These are phyloP conservation scores for Ananas comosus DNA, from an alignment of 176 grass and related monocot genomes.

Conservation along the genomic window DNA sequence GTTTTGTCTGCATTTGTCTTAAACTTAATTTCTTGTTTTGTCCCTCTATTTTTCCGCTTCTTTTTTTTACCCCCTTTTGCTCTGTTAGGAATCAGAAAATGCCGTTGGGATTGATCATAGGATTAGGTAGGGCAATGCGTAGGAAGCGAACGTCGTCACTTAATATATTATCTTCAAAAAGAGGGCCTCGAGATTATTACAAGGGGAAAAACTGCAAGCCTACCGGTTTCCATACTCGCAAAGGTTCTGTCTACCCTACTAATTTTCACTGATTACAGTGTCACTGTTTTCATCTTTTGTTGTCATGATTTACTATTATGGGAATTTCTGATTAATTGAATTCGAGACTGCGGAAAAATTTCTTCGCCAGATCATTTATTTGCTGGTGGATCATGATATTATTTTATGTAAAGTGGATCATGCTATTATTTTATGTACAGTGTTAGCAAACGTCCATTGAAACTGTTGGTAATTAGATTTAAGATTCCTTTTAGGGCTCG, in stretches of 20 bases:
- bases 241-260: constrained; percentile 37
- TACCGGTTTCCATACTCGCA: constrained; percentile 91
- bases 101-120: constrained; percentile 75
- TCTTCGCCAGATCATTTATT: too few species aligned
- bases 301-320: background rate
- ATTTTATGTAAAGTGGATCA: too few species aligned
- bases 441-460: too few species aligned
- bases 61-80: background rate
- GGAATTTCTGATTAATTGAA: too few species aligned
- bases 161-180: constrained; percentile 81
- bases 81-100: constrained; percentile 24
- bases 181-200: constrained; percentile 84
- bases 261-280: background rate
- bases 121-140: constrained; percentile 65
- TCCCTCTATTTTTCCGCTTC: constrained; percentile 2
- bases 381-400: too few species aligned
- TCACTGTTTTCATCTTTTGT: background rate
- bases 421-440: too few species aligned
- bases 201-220: constrained; percentile 99
- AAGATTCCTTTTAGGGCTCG: too few species aligned
- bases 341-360: too few species aligned
- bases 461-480: too few species aligned
- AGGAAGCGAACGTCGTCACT: constrained; percentile 72
- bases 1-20: too few species aligned
- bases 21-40: background rate